These are phyloP conservation scores for Citrus mangshanensis DNA, from an alignment of 345 rosid genomes.

Conservation along the genomic window DNA sequence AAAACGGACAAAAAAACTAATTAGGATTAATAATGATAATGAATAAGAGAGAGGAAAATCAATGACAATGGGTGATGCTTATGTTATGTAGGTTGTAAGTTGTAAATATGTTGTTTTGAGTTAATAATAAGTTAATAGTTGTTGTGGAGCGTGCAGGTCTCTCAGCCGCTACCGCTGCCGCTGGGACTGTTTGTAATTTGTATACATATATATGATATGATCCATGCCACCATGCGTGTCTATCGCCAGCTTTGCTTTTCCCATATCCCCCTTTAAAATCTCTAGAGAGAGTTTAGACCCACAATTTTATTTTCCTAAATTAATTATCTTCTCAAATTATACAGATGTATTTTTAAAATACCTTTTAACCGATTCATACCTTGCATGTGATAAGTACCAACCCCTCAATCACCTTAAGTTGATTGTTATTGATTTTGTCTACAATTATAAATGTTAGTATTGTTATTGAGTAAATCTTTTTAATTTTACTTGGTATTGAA, in stretches of 20 bases:
- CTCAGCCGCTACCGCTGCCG: constrained; percentile 29
- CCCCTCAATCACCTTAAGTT: background rate
- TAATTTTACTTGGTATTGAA: constrained; percentile 18
- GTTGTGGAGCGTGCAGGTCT: constrained; percentile 17
- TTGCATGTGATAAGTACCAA: constrained; percentile 5
- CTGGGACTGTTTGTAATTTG: constrained; percentile 24
- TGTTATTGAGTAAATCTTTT: background rate
- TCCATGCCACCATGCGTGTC: constrained; percentile 25
- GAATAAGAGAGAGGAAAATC: too few species aligned
- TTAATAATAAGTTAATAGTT: background rate
- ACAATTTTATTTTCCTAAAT: too few species aligned
- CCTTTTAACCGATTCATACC: background rate
- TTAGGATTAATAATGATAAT: too few species aligned
- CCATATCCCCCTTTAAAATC: background rate
- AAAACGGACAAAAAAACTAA: too few species aligned
- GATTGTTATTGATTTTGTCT: background rate
- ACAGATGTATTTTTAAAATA: background rate
- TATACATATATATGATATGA: background rate
- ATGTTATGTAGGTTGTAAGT: background rate
- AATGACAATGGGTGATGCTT: too few species aligned
- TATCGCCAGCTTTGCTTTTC: constrained; percentile 15
- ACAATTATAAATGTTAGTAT: background rate
- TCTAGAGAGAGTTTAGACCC: background rate
- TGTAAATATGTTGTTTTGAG: background rate
- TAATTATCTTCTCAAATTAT: background rate